Evolutionary conservation across 768 basidiomycete genomes (phyloP), one percentile per base, ranked within the genome.

Genomic region (Holtermanniella nyarrowii): DNA sequence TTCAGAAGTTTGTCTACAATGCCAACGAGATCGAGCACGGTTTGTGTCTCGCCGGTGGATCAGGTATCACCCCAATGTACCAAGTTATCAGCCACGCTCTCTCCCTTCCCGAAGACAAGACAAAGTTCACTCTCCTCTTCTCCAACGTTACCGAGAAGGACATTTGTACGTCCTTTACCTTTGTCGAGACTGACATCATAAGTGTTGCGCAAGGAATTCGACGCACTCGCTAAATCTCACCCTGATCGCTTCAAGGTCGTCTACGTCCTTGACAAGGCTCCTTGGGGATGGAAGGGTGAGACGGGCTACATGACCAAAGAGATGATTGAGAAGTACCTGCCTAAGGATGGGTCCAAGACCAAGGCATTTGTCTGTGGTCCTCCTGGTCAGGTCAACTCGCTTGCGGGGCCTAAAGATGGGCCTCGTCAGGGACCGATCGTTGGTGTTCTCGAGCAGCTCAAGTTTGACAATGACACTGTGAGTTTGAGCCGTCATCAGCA

Each of bases 51-150:
- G 88, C 87, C 26, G 95, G 95, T 48, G 95, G 95, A 49, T 85
- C 82, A 58, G 95, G 95, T 69, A 88, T 97, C 57, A 75, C 74
- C 1, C 73, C 73, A 31, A 71, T 73, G 68, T 73, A 68, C 51
- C 72, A 72, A 53, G 74, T 95, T 61, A 66, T 91, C 42, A 76
- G 76, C 42, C 81, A 89, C 68, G 84, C 87, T 7, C 79, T 83
- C 52, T 60, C 55, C 47, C 51, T 75, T 44, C 71, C 81, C 0
- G 82, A 87, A 63, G 95, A 97, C 80, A 88, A 83, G 76, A 96
- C 95, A 55, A 89, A 89, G 63, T 95, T 88, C 77, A 93, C 83
- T 44, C 77, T 97, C 50, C 74, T 99, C 61, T 97, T 86, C 73
- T 83, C 86, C 37, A 97, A 97, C 71, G 78, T 89, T 37, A 80